phyloP scores from a whole-genome alignment of 2,329 filamentous ascomycete genomes.

The Phyllosticta citriasiana region DNA sequence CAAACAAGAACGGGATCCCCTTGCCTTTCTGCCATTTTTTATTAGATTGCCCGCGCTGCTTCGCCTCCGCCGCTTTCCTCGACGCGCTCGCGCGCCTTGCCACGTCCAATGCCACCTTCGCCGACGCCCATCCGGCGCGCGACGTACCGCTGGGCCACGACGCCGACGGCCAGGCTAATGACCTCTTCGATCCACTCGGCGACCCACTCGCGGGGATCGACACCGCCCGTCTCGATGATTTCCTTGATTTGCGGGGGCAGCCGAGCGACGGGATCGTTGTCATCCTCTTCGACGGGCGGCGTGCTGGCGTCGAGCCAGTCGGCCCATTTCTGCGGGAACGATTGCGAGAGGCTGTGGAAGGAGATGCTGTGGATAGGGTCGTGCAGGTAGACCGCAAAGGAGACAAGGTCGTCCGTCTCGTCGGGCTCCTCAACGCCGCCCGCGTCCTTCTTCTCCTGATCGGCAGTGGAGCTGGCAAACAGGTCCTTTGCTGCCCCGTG shows the following conservation, averaged over 20 bases:
- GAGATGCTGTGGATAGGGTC: slow-evolving; percentile 89
- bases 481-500: slow-evolving; percentile 54
- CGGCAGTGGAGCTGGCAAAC: slow-evolving; percentile 50
- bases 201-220: slow-evolving; percentile 94
- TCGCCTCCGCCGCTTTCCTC: slow-evolving; percentile 51
- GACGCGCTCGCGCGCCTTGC: slow-evolving; percentile 44
- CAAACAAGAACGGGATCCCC: too few relatives aligned
- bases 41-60: slow-evolving; percentile 43
- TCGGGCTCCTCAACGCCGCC: slow-evolving; percentile 44
- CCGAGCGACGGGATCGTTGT: slow-evolving; percentile 16
- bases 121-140: slow-evolving; percentile 93
- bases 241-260: slow-evolving; percentile 78
- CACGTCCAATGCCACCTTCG: slow-evolving; percentile 57
- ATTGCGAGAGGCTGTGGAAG: slow-evolving; percentile 74
- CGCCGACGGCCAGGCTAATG: slow-evolving; percentile 64
- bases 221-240: slow-evolving; percentile 62
- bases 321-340: slow-evolving; percentile 75
- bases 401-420: slow-evolving; percentile 53
- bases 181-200: slow-evolving; percentile 94
- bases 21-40: too few relatives aligned
- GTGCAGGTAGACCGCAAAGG: slow-evolving; percentile 69
- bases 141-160: slow-evolving; percentile 91
- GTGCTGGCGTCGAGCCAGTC: slow-evolving; percentile 68
- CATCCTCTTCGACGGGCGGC: slow-evolving; percentile 39
- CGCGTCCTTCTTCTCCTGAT: slow-evolving; percentile 48